Base-by-base conservation (phyloP, 2,329 filamentous ascomycete genomes). In the Stagonosporopsis vannaccii region DNA sequence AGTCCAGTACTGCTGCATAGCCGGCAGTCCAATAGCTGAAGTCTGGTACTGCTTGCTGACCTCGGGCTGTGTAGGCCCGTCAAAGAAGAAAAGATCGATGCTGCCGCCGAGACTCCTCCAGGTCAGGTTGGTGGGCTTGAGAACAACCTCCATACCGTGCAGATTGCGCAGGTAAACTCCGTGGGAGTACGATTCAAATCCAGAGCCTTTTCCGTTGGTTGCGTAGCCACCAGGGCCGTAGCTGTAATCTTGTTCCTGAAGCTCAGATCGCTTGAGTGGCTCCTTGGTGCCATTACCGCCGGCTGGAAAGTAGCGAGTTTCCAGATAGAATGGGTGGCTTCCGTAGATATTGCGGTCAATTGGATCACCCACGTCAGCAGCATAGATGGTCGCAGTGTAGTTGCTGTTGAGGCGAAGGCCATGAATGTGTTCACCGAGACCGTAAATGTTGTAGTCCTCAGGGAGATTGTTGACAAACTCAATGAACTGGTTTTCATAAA, bases 71-170 rank as follows among this genome's bases (percentile, higher is more conserved):
- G 82, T 86, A 0, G 90, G 89, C 0, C 91, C 91, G 12, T 88
- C 84, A 67, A 90, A 90, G 77, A 95, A 91, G 73, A 91, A 93
- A 17, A 95, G 79, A 69, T 95, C 91, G 50, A 95, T 85, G 46
- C 82, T 87, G 20, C 92, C 91, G 49, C 91, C 91, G 0, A 96
- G 77, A 0, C 87, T 83, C 62, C 89, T 82, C 89, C 89, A 92
- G 0, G 88, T 91, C 55, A 93, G 80, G 58, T 85, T 86, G 1
- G 83, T 80, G 0, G 87, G 80, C 15, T 81, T 79, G 58, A 93
- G 79, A 2, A 92, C 75, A 7, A 92, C 78, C 62, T 95, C 91
- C 73, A 91, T 89, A 2, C 85, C 87, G 69, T 95, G 91, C 1
- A 87, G 83, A 69, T 93, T 95, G 32, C 91, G 84, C 17, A 90